phyloP scores from a whole-genome alignment of 768 basidiomycete species.

The Macrolepiota dolichaula region DNA sequence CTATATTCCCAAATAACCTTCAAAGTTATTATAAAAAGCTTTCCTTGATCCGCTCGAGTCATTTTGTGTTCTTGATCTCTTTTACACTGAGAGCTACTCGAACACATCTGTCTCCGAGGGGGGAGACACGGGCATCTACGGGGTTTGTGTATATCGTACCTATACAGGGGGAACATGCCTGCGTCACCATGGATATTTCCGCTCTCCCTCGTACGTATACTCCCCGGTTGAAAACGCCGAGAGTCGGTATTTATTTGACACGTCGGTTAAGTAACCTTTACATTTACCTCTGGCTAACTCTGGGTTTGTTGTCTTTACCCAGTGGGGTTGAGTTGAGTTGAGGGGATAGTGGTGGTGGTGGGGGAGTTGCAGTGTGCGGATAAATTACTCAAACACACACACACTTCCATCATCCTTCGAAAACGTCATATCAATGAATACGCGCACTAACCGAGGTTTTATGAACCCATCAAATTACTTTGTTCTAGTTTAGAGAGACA shows the following conservation, averaged over 20 bases:
- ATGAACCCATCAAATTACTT: background rate
- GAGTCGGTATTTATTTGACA: background rate
- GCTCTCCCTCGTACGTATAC: background rate
- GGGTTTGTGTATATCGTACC: no score
- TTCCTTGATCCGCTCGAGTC: background rate
- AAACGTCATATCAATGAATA: background rate
- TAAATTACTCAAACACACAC: conserved; percentile 3
- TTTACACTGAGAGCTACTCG: background rate
- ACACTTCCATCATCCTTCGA: background rate
- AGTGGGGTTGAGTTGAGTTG: no score
- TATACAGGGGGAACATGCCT: background rate
- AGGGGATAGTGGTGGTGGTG: background rate
- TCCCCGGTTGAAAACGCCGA: background rate
- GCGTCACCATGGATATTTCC: conserved; percentile 3
- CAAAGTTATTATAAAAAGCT: background rate
- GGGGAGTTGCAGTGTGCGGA: background rate
- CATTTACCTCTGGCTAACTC: background rate
- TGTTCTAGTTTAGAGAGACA: background rate
- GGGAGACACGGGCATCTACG: background rate
- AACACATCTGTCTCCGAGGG: background rate
- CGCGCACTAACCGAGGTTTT: background rate
- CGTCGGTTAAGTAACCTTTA: background rate
- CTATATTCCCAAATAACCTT: no score
- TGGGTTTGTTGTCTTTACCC: background rate
- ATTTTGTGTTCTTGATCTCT: background rate